Percentiles rank a stretch among this genome's conserved stretches.
Conservation (phyloP, 805 yeast species). For the Cyberlindnera bimundalis region DNA sequence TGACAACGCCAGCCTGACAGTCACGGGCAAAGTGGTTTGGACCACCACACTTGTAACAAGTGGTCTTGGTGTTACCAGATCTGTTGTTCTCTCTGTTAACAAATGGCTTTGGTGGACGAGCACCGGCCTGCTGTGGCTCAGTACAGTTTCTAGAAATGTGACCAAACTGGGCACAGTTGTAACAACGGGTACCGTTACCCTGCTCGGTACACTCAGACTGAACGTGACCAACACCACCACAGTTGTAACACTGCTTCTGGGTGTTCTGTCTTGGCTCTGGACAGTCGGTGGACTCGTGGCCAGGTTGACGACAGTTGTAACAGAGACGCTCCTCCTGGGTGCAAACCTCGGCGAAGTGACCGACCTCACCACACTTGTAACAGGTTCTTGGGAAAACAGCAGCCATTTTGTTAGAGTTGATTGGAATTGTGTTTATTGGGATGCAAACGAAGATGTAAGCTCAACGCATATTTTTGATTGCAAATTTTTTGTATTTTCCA, state of each 20-base stretch:
- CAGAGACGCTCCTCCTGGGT: slow-evolving; percentile 80
- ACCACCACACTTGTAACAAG: slow-evolving; percentile 90
- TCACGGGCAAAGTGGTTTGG: slow-evolving; percentile 93
- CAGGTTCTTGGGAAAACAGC: slow-evolving; percentile 65
- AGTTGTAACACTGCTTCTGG: slow-evolving; percentile 87
- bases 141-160: slow-evolving; percentile 80
- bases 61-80: slow-evolving; percentile 32
- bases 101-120: slow-evolving; percentile 18
- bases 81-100: slow-evolving; percentile 9
- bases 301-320: slow-evolving; percentile 89
- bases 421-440: too few species aligned
- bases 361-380: slow-evolving; percentile 89
- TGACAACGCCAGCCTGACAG: slow-evolving; percentile 65
- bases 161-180: slow-evolving; percentile 73
- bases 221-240: slow-evolving; percentile 89
- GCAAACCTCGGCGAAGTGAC: slow-evolving; percentile 89
- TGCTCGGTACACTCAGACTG: slow-evolving; percentile 75
- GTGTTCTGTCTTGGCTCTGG: slow-evolving; percentile 83
- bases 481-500: slow-evolving; percentile 15
- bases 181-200: slow-evolving; percentile 62
- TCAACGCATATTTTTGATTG: too few species aligned
- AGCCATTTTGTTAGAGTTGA: too few species aligned
- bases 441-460: too few species aligned
- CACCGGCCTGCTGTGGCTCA: slow-evolving; percentile 36
- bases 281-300: slow-evolving; percentile 87